Conservation (phyloP, 179 eudicot species). For the Vitellaria paradoxa region DNA sequence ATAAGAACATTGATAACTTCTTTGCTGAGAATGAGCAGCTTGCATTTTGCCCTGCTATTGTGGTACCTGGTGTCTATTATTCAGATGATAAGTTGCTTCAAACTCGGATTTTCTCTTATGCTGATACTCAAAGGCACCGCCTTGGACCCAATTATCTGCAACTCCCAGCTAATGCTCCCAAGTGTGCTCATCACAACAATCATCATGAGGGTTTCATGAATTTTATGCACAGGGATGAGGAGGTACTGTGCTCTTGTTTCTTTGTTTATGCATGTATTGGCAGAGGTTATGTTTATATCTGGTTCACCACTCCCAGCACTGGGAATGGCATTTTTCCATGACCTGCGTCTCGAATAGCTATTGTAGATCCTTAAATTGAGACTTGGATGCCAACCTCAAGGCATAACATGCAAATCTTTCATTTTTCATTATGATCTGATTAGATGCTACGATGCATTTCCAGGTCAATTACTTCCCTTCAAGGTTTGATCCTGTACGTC, state of each 20-base stretch:
- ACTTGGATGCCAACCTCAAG: not conserved
- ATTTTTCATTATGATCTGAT: not conserved
- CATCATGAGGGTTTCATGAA: slow-evolving; percentile 62
- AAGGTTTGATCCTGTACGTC: slow-evolving; percentile 49
- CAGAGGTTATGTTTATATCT: not conserved
- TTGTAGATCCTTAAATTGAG: not conserved
- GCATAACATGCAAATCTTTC: not conserved
- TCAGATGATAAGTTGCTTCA: slow-evolving; percentile 63
- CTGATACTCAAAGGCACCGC: slow-evolving; percentile 64
- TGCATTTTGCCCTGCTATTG: slow-evolving; percentile 50
- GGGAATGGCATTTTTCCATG: not conserved
- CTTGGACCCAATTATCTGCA: slow-evolving; percentile 62
- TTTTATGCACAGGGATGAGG: slow-evolving; percentile 69
- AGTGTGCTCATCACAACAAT: slow-evolving; percentile 59
- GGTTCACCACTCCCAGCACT: not conserved
- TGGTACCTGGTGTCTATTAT: slow-evolving; percentile 56
- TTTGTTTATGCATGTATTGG: not conserved
- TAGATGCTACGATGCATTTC: slow-evolving; percentile 12
- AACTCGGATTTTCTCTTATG: slow-evolving; percentile 50
- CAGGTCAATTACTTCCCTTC: slow-evolving; percentile 64
- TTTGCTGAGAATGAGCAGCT: slow-evolving; percentile 63
- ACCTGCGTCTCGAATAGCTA: not conserved
- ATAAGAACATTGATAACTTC: slow-evolving; percentile 61
- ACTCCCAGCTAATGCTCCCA: slow-evolving; percentile 62
- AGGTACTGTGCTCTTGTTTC: slow-evolving; percentile 27